These are phyloP conservation scores for Debaryomyces tyrocola DNA, from an alignment of 805 yeast genomes.

Conservation along the genomic window DNA sequence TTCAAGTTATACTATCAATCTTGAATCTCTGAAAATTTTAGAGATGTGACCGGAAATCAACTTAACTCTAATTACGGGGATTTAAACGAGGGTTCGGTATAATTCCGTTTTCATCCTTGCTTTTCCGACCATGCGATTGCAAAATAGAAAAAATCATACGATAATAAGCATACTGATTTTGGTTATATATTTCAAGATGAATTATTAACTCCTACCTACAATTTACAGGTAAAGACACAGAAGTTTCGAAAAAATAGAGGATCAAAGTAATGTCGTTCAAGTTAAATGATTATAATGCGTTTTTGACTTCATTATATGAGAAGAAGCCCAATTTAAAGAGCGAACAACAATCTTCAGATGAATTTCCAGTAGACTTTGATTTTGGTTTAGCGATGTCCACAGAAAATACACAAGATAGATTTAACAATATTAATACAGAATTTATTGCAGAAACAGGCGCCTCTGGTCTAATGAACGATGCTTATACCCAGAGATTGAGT, in stretches of 20 bases:
- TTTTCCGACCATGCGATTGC: neutral
- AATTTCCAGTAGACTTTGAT: slow-evolving; percentile 24
- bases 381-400: slow-evolving; percentile 14
- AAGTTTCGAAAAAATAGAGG: neutral
- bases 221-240: neutral
- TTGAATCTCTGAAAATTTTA: slow-evolving; percentile 1
- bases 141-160: slow-evolving; percentile 1
- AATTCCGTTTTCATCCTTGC: no score
- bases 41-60: slow-evolving; percentile 5
- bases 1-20: neutral
- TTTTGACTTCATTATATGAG: slow-evolving; percentile 24
- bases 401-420: neutral
- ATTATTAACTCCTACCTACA: neutral
- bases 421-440: neutral
- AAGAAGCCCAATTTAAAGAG: slow-evolving; percentile 4
- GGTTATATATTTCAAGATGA: no score
- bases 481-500: no score
- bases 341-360: slow-evolving; percentile 3
- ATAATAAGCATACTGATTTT: neutral
- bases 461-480: no score
- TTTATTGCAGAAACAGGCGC: neutral
- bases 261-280: slow-evolving; percentile 23
- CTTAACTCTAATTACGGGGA: neutral
- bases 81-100: neutral
- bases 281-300: slow-evolving; percentile 29